Evolutionary conservation across 345 rosid species (phyloP), one percentile per base, ranked within the genome.

Genomic region (Gossypium arboreum): DNA sequence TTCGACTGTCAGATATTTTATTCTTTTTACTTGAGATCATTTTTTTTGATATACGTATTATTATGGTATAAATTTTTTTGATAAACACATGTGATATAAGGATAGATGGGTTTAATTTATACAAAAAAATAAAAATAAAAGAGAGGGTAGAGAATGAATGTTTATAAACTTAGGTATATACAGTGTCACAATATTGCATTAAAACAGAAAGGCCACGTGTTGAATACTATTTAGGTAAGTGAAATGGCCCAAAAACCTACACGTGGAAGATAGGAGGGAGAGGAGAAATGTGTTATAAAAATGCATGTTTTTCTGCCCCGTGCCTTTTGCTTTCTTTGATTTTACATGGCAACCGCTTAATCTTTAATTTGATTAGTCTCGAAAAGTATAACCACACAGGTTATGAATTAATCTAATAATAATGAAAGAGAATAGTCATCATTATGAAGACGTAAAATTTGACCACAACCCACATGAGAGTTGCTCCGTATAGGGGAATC

Each of bases 341-440:
- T 69, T 51, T 69, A 69, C 59, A 69, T 69, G 8, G 59, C 60
- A 69, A 69, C 73, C 2, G 59, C 45, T 51, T 44, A 27, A 69
- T 50, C 73, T 17, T 57, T 56, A 34, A 34, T 34, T 34, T 34
- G 39, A 34, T 34, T 63, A 9, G 57, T 24, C 56, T 48, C 56
- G 24, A 48, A 58, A 47, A 7, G 43, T 47, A 24, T 67, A 68
- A 24, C 29, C 18, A 67, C 18, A 45, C 39, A 8, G 18, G 20
- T 7, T 13, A 47, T 12, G 0, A 59, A 59, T 59, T 24, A 59
- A 48, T 44, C 12, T 65, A 43, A 27, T 18, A 45, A 45, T 66
- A 54, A 27, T 2, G 2, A 34, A 39, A 34, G 13, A 68, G 56
- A 16, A 17, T 69, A 17, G 73, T 17, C 7, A 52, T 69, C 18